Percentiles rank a stretch among this genome's conserved stretches.
phyloP scores from a whole-genome alignment of 345 rosid genomes.

The Draba incana region DNA sequence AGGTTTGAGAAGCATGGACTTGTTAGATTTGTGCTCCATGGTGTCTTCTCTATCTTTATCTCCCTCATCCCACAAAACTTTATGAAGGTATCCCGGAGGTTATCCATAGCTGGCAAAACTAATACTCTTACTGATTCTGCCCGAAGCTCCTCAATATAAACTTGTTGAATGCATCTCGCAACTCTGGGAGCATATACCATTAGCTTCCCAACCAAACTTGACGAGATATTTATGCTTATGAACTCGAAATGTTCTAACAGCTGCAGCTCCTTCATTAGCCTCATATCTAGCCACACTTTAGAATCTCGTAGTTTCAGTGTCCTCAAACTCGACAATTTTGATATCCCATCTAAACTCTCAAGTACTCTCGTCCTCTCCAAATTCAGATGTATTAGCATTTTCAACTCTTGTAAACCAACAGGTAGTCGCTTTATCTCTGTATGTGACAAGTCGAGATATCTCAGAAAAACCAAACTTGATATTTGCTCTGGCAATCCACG shows the following conservation, averaged over 20 bases:
- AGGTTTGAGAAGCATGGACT: slow-evolving; percentile 10
- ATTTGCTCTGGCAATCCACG: slow-evolving; percentile 13
- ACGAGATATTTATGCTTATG: background rate
- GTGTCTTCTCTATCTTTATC: slow-evolving; percentile 23
- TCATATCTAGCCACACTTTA: background rate
- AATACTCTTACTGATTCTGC: background rate
- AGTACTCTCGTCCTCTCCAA: background rate
- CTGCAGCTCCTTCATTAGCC: slow-evolving; percentile 21
- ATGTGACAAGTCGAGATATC: slow-evolving; percentile 28
- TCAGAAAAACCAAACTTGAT: slow-evolving; percentile 22
- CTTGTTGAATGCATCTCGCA: background rate
- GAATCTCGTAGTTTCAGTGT: background rate
- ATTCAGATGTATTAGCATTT: slow-evolving; percentile 21
- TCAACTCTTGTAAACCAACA: slow-evolving; percentile 25
- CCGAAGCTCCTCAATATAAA: background rate
- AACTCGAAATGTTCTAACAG: slow-evolving; percentile 14
- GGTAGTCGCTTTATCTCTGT: slow-evolving; percentile 20
- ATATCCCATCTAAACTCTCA: slow-evolving; percentile 6
- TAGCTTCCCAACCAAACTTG: background rate
- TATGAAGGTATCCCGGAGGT: background rate
- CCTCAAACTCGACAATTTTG: slow-evolving; percentile 24
- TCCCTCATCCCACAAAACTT: background rate
- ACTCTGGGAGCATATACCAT: background rate
- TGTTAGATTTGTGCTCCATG: background rate
- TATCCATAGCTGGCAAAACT: slow-evolving; percentile 20